Conservation (phyloP, 805 yeast genomes). For the Candida dendrica region DNA sequence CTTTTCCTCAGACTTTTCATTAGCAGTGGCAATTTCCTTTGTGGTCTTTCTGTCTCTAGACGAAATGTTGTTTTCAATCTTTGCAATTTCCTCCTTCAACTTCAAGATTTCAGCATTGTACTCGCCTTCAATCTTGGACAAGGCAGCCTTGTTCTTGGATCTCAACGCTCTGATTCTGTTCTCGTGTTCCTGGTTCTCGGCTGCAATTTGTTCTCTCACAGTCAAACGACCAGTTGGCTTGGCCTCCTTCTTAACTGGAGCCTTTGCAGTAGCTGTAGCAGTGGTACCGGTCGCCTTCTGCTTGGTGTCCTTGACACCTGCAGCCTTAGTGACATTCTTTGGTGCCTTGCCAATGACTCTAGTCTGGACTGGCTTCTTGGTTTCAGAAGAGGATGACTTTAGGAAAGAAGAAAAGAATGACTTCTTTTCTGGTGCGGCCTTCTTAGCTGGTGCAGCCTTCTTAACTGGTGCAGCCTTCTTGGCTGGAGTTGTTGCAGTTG, state of each 20-base stretch:
- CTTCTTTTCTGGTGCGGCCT: neutral
- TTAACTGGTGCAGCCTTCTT: neutral
- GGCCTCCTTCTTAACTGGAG: neutral
- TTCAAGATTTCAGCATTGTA: conserved; percentile 15
- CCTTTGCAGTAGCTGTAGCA: neutral
- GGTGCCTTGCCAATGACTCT: neutral
- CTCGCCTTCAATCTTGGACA: conserved; percentile 11
- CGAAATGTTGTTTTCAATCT: conserved; percentile 13
- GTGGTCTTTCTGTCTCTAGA: conserved; percentile 7
- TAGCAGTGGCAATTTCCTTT: conserved; percentile 10
- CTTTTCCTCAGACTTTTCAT: conserved; percentile 9
- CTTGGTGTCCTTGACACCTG: neutral
- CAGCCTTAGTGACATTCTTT: neutral
- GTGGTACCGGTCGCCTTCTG: neutral
- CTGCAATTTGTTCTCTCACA: conserved; percentile 14
- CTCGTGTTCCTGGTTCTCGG: conserved; percentile 11
- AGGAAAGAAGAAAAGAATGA: neutral
- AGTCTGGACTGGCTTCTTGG: neutral
- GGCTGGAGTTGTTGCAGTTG: neutral
- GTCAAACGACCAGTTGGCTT: conserved; percentile 6
- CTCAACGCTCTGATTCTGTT: conserved; percentile 10
- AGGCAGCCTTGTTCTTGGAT: conserved; percentile 9
- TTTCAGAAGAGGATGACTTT: neutral
- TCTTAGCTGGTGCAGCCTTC: neutral
- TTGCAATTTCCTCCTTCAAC: conserved; percentile 15